phyloP scores from a whole-genome alignment of 495 filamentous ascomycete genomes.

The Xylaria longipes region DNA sequence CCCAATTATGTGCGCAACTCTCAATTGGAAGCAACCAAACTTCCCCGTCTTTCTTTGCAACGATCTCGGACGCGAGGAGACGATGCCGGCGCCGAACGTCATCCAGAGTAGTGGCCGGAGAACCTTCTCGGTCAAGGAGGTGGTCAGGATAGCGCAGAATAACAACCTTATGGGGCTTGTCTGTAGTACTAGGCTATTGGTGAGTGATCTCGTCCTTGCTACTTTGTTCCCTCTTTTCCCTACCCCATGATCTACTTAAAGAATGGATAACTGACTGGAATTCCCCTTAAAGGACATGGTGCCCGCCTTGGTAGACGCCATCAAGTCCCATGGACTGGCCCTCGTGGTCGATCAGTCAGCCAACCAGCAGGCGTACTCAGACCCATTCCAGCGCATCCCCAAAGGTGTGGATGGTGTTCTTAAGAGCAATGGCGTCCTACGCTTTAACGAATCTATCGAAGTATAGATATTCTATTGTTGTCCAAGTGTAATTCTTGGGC shows the following conservation, averaged over 20 bases:
- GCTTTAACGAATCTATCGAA: slow-evolving; percentile 94
- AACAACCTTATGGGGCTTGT: slow-evolving; percentile 99
- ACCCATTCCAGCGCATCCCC: slow-evolving; percentile 54
- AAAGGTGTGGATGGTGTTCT: slow-evolving; percentile 87
- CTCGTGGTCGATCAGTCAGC: slow-evolving; percentile 86
- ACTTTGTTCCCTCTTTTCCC: neutral
- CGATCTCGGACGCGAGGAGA: slow-evolving; percentile 71
- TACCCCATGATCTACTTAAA: slow-evolving; percentile 13
- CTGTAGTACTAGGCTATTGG: slow-evolving; percentile 83
- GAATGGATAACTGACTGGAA: slow-evolving; percentile 25
- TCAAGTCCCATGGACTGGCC: slow-evolving; percentile 92
- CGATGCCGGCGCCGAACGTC: slow-evolving; percentile 43
- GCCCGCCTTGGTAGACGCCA: slow-evolving; percentile 86
- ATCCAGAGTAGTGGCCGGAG: slow-evolving; percentile 69
- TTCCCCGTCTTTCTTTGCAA: slow-evolving; percentile 97
- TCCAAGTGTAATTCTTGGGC: neutral
- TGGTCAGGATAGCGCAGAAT: slow-evolving; percentile 87
- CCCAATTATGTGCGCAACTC: slow-evolving; percentile 81
- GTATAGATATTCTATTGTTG: slow-evolving; percentile 60
- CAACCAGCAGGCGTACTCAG: slow-evolving; percentile 44
- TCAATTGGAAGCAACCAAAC: slow-evolving; percentile 99
- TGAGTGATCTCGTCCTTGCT: slow-evolving; percentile 51
- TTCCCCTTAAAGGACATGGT: slow-evolving; percentile 77
- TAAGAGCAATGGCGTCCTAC: slow-evolving; percentile 81
- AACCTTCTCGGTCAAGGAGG: slow-evolving; percentile 89